phyloP scores from a whole-genome alignment of 345 rosid genomes.

The Xanthoceras sorbifolium region DNA sequence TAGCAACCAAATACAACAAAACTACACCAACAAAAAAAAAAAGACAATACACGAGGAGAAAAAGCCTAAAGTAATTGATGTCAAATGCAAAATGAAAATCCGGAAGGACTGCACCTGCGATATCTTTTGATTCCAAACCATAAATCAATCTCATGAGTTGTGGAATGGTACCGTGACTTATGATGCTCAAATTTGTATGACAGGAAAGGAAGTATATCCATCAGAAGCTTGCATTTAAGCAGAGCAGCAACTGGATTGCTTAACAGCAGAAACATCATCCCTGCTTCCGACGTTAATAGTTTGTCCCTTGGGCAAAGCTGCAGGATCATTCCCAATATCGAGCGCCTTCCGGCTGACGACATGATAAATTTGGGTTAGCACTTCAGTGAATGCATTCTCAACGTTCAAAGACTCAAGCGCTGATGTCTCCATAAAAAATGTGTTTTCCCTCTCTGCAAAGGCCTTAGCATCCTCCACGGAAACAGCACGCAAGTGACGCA shows the following conservation, averaged over 20 bases:
- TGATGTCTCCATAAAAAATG: constrained; percentile 88
- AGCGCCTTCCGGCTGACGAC: constrained; percentile 72
- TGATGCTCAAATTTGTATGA: background rate
- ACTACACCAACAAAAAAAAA: background rate
- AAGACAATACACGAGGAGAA: background rate
- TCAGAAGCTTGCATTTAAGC: constrained; percentile 25
- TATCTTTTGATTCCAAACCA: background rate
- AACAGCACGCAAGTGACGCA: constrained; percentile 78
- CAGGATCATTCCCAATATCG: constrained; percentile 60
- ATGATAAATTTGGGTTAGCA: constrained; percentile 76
- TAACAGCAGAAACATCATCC: constrained; percentile 77
- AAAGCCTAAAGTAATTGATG: background rate
- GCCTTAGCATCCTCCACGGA: constrained; percentile 65
- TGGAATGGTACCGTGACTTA: background rate
- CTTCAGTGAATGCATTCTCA: constrained; percentile 79
- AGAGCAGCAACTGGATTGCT: constrained; percentile 72
- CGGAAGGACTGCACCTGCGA: background rate
- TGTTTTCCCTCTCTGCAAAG: constrained; percentile 75
- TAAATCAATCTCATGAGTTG: background rate
- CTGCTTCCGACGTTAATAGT: constrained; percentile 61
- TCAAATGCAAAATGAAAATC: constrained; percentile 14
- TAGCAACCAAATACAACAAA: constrained; percentile 12
- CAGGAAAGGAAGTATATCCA: background rate
- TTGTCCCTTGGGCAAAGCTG: constrained; percentile 71
- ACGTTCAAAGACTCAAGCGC: constrained; percentile 84